phyloP scores from a whole-genome alignment of 2,329 filamentous ascomycete species.

The Sporothrix euskadiensis region DNA sequence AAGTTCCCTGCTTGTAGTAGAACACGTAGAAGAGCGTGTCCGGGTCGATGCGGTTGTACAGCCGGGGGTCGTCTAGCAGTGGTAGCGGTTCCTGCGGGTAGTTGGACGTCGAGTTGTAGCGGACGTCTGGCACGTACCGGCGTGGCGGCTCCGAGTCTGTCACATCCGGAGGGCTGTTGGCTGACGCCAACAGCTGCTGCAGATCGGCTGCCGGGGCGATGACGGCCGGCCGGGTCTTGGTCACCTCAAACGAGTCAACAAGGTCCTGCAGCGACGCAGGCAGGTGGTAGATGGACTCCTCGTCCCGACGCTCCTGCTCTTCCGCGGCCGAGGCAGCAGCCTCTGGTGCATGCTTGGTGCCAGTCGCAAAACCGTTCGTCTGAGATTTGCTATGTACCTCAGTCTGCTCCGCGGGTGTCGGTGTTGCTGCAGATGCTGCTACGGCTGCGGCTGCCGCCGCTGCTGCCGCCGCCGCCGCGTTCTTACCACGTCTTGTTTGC shows the following conservation, averaged over 20 bases:
- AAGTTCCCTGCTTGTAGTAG: conserved; percentile 96
- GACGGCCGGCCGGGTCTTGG: conserved; percentile 67
- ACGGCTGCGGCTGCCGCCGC: conserved; percentile 29
- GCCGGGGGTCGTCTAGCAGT: conserved; percentile 84
- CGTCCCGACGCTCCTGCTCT: conserved; percentile 52
- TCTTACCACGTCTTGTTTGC: conserved; percentile 48
- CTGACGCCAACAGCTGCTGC: conserved; percentile 73
- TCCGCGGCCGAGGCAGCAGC: conserved; percentile 39
- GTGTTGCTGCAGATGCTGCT: conserved; percentile 21
- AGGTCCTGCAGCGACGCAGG: conserved; percentile 86
- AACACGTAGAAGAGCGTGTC: conserved; percentile 98
- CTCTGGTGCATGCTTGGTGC: conserved; percentile 44
- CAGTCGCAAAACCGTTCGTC: conserved; percentile 44
- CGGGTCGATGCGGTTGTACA: conserved; percentile 88
- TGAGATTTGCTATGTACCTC: conserved; percentile 36
- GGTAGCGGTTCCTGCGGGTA: conserved; percentile 91
- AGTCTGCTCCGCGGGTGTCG: conserved; percentile 43
- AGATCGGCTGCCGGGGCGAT: conserved; percentile 66
- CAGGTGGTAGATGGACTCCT: conserved; percentile 90
- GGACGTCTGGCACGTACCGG: conserved; percentile 80
- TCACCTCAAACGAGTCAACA: conserved; percentile 84
- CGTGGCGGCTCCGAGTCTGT: conserved; percentile 79
- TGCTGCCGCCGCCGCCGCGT: conserved; percentile 30
- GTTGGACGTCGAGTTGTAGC: conserved; percentile 71
- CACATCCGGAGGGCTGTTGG: conserved; percentile 70